phyloP scores from a whole-genome alignment of 805 yeast species.

The Starmera quercuum region DNA sequence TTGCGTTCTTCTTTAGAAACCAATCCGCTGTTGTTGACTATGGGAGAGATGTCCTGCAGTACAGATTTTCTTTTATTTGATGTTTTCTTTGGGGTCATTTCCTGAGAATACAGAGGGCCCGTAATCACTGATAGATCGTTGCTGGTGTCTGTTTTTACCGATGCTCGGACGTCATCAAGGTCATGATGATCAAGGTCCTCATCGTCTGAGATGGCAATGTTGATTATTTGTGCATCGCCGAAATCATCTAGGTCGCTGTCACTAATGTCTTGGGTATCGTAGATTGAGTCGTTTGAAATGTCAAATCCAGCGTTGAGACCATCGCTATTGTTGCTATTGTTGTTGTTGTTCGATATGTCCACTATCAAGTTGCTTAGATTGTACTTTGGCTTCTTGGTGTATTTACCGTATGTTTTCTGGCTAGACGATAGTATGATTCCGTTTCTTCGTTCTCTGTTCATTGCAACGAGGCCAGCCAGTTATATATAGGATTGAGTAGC shows the following conservation, averaged over 20 bases:
- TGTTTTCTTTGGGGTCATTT: conserved; percentile 1
- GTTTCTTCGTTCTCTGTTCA: conserved; percentile 17
- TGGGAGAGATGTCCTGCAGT: conserved; percentile 1
- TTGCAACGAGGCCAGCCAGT: no score
- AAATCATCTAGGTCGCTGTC: conserved; percentile 8
- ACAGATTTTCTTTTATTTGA: conserved; percentile 1
- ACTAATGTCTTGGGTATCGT: conserved; percentile 1
- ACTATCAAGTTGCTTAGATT: conserved; percentile 16
- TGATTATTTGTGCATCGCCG: conserved; percentile 14
- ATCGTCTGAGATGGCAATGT: conserved; percentile 18
- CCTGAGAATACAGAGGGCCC: no score
- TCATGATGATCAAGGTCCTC: conserved; percentile 12
- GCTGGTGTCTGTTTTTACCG: conserved; percentile 2
- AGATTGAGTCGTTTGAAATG: conserved; percentile 17
- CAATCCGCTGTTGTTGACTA: background rate
- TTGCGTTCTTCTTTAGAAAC: conserved; percentile 7
- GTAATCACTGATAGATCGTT: no score
- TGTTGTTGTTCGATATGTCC: conserved; percentile 5
- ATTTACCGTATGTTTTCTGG: conserved; percentile 15
- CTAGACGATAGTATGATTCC: conserved; percentile 14
- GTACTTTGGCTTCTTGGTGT: conserved; percentile 17
- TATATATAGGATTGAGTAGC: no score
- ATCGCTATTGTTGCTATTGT: conserved; percentile 1
- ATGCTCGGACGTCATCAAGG: conserved; percentile 7
- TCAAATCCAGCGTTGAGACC: conserved; percentile 9